These are phyloP conservation scores for Euphorbia tirucalli DNA, from an alignment of 345 rosid genomes.

Conservation along the genomic window DNA sequence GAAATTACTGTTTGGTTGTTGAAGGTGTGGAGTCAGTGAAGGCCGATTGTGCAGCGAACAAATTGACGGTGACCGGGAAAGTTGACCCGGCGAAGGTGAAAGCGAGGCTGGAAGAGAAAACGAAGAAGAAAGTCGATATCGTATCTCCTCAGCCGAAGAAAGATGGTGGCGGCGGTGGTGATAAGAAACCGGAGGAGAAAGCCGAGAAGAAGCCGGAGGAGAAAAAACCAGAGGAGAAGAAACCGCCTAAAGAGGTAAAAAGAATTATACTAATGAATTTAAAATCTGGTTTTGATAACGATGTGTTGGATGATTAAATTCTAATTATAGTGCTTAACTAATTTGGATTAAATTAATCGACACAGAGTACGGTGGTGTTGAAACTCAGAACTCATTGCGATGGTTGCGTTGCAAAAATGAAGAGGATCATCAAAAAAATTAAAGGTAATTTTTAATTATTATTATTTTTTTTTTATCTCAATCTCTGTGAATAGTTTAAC, in stretches of 20 bases:
- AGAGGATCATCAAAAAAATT: slow-evolving; percentile 26
- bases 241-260: slow-evolving; percentile 34
- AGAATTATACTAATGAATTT: neutral
- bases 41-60: slow-evolving; percentile 30
- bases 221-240: slow-evolving; percentile 27
- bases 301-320: neutral
- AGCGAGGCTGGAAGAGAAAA: slow-evolving; percentile 33
- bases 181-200: slow-evolving; percentile 34
- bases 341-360: neutral
- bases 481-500: neutral
- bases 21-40: slow-evolving; percentile 41
- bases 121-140: slow-evolving; percentile 30
- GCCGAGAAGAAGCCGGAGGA: slow-evolving; percentile 28
- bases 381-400: slow-evolving; percentile 40
- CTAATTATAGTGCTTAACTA: neutral
- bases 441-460: slow-evolving; percentile 24
- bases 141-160: slow-evolving; percentile 35
- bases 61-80: slow-evolving; percentile 43
- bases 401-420: slow-evolving; percentile 41
- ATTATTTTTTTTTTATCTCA: neutral
- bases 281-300: neutral
- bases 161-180: slow-evolving; percentile 32
- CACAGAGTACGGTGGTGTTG: slow-evolving; percentile 44
- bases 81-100: slow-evolving; percentile 37
- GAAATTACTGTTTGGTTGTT: neutral